These are phyloP conservation scores for Chimonanthus praecox DNA, from an alignment of 164 flowering plant species.

Conservation along the genomic window DNA sequence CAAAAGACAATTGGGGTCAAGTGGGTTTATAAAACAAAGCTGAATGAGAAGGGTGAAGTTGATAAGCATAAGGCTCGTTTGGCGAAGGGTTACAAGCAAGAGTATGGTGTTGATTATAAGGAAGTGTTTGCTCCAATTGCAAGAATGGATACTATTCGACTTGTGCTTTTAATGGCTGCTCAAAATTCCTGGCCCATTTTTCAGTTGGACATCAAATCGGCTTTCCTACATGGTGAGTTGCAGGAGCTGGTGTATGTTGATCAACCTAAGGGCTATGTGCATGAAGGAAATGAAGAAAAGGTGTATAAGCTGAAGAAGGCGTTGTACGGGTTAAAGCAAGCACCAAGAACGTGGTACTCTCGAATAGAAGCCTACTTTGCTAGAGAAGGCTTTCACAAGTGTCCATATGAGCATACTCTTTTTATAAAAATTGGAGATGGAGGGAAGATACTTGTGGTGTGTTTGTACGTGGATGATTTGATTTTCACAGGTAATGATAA, in stretches of 20 bases:
- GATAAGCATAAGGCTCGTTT: not conserved
- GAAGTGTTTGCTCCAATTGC: not conserved
- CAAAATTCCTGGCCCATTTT: not conserved
- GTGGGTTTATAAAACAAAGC: constrained; percentile 3
- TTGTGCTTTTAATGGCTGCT: not conserved
- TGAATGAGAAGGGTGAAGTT: not conserved
- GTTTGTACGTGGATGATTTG: no score
- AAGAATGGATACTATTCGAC: not conserved
- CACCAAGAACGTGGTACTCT: not conserved
- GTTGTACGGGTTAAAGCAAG: not conserved
- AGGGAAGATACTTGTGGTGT: no score
- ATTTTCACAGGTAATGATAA: no score
- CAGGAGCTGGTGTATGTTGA: not conserved
- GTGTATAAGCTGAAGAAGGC: not conserved
- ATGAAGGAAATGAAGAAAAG: constrained; percentile 1
- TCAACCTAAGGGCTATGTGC: not conserved
- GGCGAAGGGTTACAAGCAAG: not conserved
- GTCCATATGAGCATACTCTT: no score
- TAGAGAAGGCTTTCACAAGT: no score
- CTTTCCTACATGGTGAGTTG: not conserved
- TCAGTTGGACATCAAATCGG: not conserved
- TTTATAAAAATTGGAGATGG: no score
- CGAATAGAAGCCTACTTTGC: no score
- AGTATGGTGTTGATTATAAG: not conserved
- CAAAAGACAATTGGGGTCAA: not conserved